Evolutionary conservation across 768 basidiomycete species (phyloP), one percentile per base, ranked within the genome.

Genomic region (Trichaptum fuscoviolaceum): DNA sequence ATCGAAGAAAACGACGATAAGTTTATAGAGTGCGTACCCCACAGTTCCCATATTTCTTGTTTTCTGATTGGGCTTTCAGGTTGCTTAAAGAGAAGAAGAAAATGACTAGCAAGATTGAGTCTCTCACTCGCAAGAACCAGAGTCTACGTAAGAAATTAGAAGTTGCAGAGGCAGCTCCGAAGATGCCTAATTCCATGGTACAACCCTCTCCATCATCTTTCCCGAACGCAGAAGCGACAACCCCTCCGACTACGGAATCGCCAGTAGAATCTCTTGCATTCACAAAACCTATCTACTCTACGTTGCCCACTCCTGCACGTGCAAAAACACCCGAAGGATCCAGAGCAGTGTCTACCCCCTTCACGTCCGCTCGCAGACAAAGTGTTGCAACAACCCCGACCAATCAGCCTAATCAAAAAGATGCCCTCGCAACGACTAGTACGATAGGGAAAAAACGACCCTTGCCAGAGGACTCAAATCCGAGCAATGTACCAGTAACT

Each of bases 1-100:
- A 91, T 93, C 65, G 92, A 93, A 72, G 90, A 89, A 70, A 91
- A 93, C 65, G 92, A 94, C 70, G 92, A 94, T 72, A 85, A 85
- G 36, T 85, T 87, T 63, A 84, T 93, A 67, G 89, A 89, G 92
- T 93, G 76, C 70, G 89, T 81, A n/a, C 9, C 25, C 20, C 24
- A 68, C 27, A 23, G 15, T 42, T n/a, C 61, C 34, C 2, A 17
- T 34, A 17, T 57, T n/a, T 34, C 34, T 65, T 20, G 65, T 63
- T 57, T 62, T 63, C 62, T 70, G 27, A 64, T 58, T 36, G 57
- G 35, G 62, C 57, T 25, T 60, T 24, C 70, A 93, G 92, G 70
- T 85, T 91, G 74, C 74, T 91, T 68, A 93, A 92, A 75, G 87
- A 89, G 69, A 92, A 91, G 77, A 93, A 92, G 80, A 92, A 89